phyloP scores from a whole-genome alignment of 2,329 filamentous ascomycete species.

The Trichoderma pleuroti region DNA sequence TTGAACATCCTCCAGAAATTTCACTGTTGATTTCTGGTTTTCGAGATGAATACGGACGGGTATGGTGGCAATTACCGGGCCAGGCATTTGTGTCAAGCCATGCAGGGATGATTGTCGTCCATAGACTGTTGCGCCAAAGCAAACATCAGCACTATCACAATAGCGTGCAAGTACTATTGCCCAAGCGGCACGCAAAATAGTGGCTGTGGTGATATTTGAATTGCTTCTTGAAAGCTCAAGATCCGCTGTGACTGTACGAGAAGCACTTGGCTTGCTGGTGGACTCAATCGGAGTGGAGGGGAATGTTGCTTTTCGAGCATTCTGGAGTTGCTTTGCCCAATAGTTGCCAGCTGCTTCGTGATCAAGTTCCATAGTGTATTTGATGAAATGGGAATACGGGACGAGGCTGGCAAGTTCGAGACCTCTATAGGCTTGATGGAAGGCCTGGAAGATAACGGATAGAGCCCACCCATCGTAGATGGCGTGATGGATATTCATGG shows the following conservation, averaged over 20 bases:
- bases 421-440: neutral
- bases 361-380: neutral
- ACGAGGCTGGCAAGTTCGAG: neutral
- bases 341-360: neutral
- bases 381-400: neutral
- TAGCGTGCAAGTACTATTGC: neutral
- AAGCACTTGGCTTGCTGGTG: neutral
- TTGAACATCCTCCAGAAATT: neutral
- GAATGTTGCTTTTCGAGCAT: neutral
- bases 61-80: neutral
- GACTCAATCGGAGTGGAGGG: neutral
- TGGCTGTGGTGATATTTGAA: neutral
- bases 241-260: neutral
- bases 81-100: neutral
- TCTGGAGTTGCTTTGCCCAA: neutral
- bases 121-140: neutral
- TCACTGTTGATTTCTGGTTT: neutral
- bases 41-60: neutral
- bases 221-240: neutral
- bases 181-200: neutral
- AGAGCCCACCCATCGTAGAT: neutral
- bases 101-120: neutral
- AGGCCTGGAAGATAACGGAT: neutral
- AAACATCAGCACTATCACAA: neutral
- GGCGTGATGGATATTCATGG: neutral